Evolutionary conservation across 306 rosid species (phyloP).

Genomic region (Ormosia semicastrata): DNA sequence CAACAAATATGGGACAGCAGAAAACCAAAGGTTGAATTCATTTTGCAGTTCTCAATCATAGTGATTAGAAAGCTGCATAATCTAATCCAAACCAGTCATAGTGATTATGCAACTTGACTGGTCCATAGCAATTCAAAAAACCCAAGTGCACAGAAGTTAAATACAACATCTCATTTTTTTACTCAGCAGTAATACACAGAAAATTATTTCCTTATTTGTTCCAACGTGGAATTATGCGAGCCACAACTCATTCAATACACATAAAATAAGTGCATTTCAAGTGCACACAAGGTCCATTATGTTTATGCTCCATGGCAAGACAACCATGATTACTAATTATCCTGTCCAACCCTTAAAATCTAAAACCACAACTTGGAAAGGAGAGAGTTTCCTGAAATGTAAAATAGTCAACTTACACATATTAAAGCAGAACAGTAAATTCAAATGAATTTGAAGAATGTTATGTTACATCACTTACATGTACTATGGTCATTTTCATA

Average conservation of each 20-base stretch:
- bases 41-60: neutral
- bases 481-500: neutral
- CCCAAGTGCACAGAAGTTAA: neutral
- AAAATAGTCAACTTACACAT: neutral
- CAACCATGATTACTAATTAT: neutral
- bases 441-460: neutral
- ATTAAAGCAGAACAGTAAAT: neutral
- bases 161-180: neutral
- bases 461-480: neutral
- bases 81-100: slow-evolving; percentile 7
- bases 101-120: neutral
- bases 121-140: neutral
- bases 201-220: neutral
- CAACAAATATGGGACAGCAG: slow-evolving; percentile 5
- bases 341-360: neutral
- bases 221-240: neutral
- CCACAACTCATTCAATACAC: neutral
- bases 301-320: neutral
- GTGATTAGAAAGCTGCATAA: neutral
- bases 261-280: neutral
- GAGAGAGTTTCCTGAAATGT: neutral
- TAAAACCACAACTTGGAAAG: neutral
- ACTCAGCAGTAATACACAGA: neutral
- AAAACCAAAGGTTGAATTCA: neutral
- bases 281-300: neutral